Percentiles rank a stretch among this genome's conserved stretches.
Conservation (phyloP, 139 green algal genomes). For the Picocystis salinarum region DNA sequence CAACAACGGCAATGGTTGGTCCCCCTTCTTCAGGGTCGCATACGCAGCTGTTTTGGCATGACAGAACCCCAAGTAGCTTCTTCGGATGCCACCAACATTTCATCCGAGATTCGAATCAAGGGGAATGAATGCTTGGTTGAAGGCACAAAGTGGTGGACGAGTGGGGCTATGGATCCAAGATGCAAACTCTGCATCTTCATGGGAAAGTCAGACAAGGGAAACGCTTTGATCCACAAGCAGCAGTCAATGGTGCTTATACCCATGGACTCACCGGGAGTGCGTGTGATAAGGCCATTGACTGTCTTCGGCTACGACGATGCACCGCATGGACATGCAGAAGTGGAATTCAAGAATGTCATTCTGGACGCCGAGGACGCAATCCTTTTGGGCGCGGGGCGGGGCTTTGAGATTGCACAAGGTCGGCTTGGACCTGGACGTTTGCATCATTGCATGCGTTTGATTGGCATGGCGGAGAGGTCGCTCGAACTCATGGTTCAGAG, state of each 20-base stretch:
- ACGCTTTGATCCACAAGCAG: conserved; percentile 43
- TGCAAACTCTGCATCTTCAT: conserved; percentile 76
- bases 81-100: conserved; percentile 93
- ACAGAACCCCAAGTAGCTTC: conserved; percentile 91
- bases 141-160: conserved; percentile 94
- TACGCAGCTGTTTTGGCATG: conserved; percentile 93
- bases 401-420: conserved; percentile 96
- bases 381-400: conserved; percentile 59
- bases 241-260: conserved; percentile 88
- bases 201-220: conserved; percentile 61
- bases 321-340: conserved; percentile 85
- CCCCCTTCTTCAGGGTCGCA: conserved; percentile 70
- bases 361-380: conserved; percentile 7
- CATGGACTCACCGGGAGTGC: conserved; percentile 33
- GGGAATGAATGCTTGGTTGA: conserved; percentile 31
- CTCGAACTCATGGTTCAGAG: conserved; percentile 43
- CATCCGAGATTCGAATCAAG: conserved; percentile 17
- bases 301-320: conserved; percentile 86
- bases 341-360: conserved; percentile 52
- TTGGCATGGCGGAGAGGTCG: conserved; percentile 59
- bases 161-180: conserved; percentile 56
- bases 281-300: conserved; percentile 21
- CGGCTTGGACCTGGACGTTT: conserved; percentile 86
- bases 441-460: conserved; percentile 95
- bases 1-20: conserved; percentile 82